Evolutionary conservation across 2,329 filamentous ascomycete genomes (phyloP), one percentile per base, ranked within the genome.

Genomic region (Xylaria sp.): DNA sequence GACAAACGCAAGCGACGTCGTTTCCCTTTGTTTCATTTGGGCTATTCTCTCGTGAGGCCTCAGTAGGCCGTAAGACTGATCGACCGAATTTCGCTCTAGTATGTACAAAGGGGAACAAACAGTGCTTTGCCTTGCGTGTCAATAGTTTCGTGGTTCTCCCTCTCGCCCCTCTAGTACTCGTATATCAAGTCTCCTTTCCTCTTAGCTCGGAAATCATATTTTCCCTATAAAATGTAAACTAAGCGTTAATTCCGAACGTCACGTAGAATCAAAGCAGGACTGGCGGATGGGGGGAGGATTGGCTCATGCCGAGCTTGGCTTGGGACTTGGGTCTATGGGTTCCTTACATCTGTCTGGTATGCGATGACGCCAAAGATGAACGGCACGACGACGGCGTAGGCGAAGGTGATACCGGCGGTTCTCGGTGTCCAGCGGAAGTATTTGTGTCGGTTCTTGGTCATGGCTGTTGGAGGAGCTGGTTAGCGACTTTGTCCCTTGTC

Each of bases 351-450:
- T 71, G 91, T 94, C 78, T 88, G 89, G 80, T 92, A 97, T 67
- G 89, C 93, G 65, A 93, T 78, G 78, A 90, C 90, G 55, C 90
- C 90, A 73, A 97, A 76, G 66, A 92, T 84, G 48, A 83, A 81
- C 8, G 96, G 96, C 51, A 98, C 87, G 63, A 91, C 83, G 40
- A 90, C 83, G 67, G 92, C 87, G 81, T 95, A 98, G 72, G 91
- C 85, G 79, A 98, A 89, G 4, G 91, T 90, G 77, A 98, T 82
- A 83, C 88, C 90, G 35, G 93, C 93, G 54, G 93, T 97, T 77
- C 92, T 87, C 61, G 90, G 88, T 42, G 92, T 98, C 93, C 93
- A 98, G 81, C 93, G 89, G 88, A 98, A 99, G 88, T 93, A 97
- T 84, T 93, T 93, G 88, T 94, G 91, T 74, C 96, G 92, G 85